Base-by-base conservation (phyloP, 139 green algal genomes). In the Volvox reticuliferus region DNA sequence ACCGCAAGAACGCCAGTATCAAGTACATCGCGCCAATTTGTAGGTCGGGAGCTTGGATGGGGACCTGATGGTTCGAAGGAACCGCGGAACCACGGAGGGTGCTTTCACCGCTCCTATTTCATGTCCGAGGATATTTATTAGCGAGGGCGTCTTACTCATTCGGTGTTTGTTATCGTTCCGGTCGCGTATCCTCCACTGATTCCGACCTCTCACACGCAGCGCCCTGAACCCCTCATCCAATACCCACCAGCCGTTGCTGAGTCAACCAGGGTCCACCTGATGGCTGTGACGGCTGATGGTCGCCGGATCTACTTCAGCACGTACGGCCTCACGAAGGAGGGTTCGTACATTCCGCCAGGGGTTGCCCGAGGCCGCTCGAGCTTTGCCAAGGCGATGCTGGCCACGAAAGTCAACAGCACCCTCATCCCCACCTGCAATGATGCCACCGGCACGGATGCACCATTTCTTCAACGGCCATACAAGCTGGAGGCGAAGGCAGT, bases 241-340 rank as follows among this genome's bases (percentile, higher is more conserved):
- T 33, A n/a, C n/a, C n/a, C n/a, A n/a, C n/a, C 89, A 96, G 94
- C 94, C 24, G 89, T 76, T 21, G 73, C 86, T 12, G 95, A 98
- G 93, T 98, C 96, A 24, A 82, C 81, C 33, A 93, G 92, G 89
- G 89, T 99, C 44, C 97, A 99, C 71, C 93, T 99, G n/a, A 87
- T 99, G 79, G 97, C 96, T 1, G 92, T 99, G 26, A 98, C 96
- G 0, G 94, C 96, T 18, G 97, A 99, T 81, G 98, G 97, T 18
- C 91, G 97, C 0, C 93, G 98, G 22, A 95, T 99, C 1, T 99
- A 98, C 93, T 97, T 98, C 89, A 94, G 93, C n/a, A 96, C 93
- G 33, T 36, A 81, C 28, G 68, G 30, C 26, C 50, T 63, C 61
- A 65, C 1, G 61, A 55, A 33, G 88, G 78, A 36, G 62, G 20